Evolutionary conservation across 805 yeast genomes (phyloP).

Genomic region (Osmozyma mogii): DNA sequence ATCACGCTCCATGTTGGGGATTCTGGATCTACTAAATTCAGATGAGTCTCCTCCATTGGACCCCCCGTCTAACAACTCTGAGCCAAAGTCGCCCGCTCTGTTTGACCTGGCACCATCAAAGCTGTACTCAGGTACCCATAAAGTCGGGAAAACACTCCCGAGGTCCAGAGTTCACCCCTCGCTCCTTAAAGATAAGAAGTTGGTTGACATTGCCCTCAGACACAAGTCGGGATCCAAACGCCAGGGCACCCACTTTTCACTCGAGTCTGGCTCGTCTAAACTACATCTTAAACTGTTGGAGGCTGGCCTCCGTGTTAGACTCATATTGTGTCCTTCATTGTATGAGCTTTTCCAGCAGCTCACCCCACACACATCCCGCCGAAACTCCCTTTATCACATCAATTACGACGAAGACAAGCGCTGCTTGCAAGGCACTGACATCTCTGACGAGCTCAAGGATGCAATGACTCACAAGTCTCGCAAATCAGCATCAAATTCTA

Average conservation of each 20-base stretch:
- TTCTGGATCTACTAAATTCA: slow-evolving; percentile 2
- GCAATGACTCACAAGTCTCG: slow-evolving; percentile 1
- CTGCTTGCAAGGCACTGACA: background rate
- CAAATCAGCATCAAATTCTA: too few relatives aligned
- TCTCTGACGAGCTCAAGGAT: background rate
- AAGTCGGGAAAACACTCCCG: background rate
- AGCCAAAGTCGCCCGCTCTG: background rate
- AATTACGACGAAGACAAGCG: background rate
- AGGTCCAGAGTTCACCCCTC: slow-evolving; percentile 12
- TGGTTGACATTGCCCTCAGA: slow-evolving; percentile 26
- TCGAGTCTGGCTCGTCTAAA: slow-evolving; percentile 12
- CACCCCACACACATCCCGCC: slow-evolving; percentile 25
- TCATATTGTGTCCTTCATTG: slow-evolving; percentile 40
- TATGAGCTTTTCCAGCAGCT: slow-evolving; percentile 37
- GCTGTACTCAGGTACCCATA: background rate
- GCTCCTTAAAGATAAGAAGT: slow-evolving; percentile 9
- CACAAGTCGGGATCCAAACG: slow-evolving; percentile 20
- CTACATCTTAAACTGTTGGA: slow-evolving; percentile 39
- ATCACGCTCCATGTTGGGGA: slow-evolving; percentile 2
- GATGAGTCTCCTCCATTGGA: slow-evolving; percentile 1
- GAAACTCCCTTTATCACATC: slow-evolving; percentile 1
- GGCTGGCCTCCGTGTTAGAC: slow-evolving; percentile 42
- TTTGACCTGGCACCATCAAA: slow-evolving; percentile 3
- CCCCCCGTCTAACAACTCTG: background rate
- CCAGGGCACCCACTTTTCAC: slow-evolving; percentile 1